Percentiles rank a stretch among this genome's conserved stretches.
Conservation (phyloP, 805 yeast species). For the Saccharomycopsis malanga region DNA sequence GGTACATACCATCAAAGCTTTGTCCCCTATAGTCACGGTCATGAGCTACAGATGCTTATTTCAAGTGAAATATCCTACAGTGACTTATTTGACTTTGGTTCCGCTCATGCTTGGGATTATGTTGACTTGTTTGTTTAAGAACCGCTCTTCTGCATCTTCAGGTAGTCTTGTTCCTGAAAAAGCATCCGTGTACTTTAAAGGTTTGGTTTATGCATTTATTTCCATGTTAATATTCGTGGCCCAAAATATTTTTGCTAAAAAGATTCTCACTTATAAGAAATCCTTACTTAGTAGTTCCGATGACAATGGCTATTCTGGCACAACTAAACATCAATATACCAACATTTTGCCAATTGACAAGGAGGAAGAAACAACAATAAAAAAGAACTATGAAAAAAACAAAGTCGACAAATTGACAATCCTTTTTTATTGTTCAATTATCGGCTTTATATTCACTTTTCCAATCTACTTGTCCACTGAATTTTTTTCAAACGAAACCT, state of each 20-base stretch:
- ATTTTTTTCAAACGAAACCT: conserved; percentile 24
- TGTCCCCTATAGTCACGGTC: conserved; percentile 86
- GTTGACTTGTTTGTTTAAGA: conserved; percentile 55
- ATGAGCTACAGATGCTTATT: conserved; percentile 62
- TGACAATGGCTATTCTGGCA: conserved; percentile 1
- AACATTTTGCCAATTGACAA: conserved; percentile 25
- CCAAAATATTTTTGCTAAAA: conserved; percentile 77
- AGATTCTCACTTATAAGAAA: conserved; percentile 49
- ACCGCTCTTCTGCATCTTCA: not conserved
- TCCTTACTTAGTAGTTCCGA: conserved; percentile 12
- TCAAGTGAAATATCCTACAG: conserved; percentile 45
- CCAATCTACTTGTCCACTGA: conserved; percentile 63
- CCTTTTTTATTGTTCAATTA: conserved; percentile 59
- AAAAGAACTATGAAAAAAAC: conserved; percentile 25
- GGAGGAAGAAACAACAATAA: conserved; percentile 22
- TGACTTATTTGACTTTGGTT: conserved; percentile 70
- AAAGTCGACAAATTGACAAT: conserved; percentile 68
- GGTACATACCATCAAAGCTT: conserved; percentile 89
- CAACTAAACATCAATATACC: not conserved
- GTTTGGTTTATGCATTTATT: conserved; percentile 33
- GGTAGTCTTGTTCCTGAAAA: conserved; percentile 1
- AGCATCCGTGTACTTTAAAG: conserved; percentile 24
- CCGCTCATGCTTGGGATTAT: conserved; percentile 84
- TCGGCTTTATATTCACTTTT: conserved; percentile 60
- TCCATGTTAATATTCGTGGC: conserved; percentile 59